Conservation (phyloP, 2,329 filamentous ascomycete genomes). For the Colletotrichum lupini region DNA sequence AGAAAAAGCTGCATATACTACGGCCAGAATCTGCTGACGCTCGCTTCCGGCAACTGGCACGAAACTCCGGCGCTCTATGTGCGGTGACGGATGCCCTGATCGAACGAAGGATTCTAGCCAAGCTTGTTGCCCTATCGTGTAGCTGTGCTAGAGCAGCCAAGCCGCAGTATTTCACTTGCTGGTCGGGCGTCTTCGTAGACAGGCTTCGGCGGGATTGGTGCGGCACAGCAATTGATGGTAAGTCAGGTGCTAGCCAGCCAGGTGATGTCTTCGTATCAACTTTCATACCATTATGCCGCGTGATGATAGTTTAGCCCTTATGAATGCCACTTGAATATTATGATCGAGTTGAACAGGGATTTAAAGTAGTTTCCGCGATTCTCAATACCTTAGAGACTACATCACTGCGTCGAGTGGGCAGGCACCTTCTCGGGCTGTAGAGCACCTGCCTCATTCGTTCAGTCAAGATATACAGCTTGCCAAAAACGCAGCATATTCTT, state of each 20-base stretch:
- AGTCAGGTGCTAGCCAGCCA: background rate
- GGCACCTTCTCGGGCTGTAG: no score
- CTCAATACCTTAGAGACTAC: no score
- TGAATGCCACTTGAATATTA: no score
- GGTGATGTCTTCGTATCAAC: background rate
- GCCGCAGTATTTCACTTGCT: background rate
- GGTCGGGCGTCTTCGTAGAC: background rate
- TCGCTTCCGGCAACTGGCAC: background rate
- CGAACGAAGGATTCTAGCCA: background rate
- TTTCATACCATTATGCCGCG: background rate
- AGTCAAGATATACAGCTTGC: no score
- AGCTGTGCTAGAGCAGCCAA: background rate
- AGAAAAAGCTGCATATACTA: background rate
- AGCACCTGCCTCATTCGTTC: no score
- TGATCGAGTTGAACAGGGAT: no score
- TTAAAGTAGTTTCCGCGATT: no score
- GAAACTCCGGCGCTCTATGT: background rate
- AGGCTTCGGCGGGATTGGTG: background rate
- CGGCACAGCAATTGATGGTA: background rate
- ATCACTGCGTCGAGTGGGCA: no score
- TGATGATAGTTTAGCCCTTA: no score
- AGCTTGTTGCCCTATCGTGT: background rate
- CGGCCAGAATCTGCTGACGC: background rate
- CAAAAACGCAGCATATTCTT: no score
- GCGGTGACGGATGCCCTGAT: background rate